Evolutionary conservation across 345 rosid species (phyloP), one percentile per base, ranked within the genome.

Genomic region (Citrus cavaleriei): DNA sequence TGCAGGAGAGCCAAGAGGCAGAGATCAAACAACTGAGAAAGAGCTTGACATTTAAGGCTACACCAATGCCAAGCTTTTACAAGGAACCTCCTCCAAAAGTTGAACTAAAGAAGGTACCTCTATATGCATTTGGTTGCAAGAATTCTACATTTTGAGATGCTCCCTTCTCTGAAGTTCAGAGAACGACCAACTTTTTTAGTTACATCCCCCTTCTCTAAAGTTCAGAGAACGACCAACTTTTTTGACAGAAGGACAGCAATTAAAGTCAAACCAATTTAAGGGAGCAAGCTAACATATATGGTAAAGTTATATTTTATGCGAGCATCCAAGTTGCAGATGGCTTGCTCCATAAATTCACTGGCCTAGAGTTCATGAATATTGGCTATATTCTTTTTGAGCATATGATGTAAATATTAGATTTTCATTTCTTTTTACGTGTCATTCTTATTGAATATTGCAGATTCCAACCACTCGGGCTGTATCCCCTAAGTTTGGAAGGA

Each of bases 21-120:
- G 98, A 96, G 85, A 88, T 96, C 84, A 96, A 87, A 88, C 82
- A 89, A 82, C 80, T 96, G 77, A 93, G 99, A 84, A 96, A 93
- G 88, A 96, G 92, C 83, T 85, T 96, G 93, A 87, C 90, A 25
- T 96, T 96, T 85, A 96, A 94, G 80, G 99, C 99, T 64, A 83
- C 93, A 75, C 98, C 99, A 1, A 93, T 96, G 99, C 99, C 99
- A 4, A 88, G 77, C 81, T 96, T 96, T 87, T 96, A 96, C 85
- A 94, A 96, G 79, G 98, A 96, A 84, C 98, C 99, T 79, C 97
- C 98, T 32, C 90, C 91, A 22, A 96, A 91, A 90, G 86, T 80
- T 80, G 99, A 96, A 85, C 85, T 94, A 34, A 96, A 96, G 90
- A 96, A 96, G 98, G 99, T 92, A 86, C 80, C 58, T 72, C 70